These are phyloP conservation scores for Hemileia vastatrix DNA, from an alignment of 1,284 basidiomycete species.

Conservation along the genomic window DNA sequence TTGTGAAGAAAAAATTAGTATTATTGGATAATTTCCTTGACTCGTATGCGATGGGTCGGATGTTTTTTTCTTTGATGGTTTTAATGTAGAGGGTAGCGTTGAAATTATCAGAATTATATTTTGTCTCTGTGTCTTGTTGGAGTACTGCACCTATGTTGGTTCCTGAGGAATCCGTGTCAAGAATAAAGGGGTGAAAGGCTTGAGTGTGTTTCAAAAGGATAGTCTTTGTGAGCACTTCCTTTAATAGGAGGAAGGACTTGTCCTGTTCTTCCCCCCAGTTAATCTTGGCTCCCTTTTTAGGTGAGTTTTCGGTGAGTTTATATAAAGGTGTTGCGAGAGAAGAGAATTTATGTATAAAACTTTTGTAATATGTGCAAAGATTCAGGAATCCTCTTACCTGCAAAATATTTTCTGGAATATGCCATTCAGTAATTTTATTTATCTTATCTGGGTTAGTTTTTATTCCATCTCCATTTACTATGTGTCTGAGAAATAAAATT, in stretches of 20 bases:
- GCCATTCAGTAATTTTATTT: background rate
- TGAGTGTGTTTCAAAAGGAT: background rate
- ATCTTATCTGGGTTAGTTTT: background rate
- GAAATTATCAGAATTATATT: background rate
- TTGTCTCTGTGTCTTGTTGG: slow-evolving; percentile 3
- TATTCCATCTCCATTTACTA: background rate
- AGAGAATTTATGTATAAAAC: background rate
- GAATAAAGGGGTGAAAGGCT: too few species aligned
- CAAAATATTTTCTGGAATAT: background rate
- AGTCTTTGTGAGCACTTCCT: background rate
- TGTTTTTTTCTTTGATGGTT: background rate
- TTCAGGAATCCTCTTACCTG: slow-evolving; percentile 5
- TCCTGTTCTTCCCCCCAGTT: background rate
- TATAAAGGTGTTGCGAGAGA: background rate
- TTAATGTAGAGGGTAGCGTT: background rate
- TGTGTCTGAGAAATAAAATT: background rate
- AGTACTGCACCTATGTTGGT: slow-evolving; percentile 7
- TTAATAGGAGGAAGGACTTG: background rate
- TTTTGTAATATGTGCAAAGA: slow-evolving; percentile 2
- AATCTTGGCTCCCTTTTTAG: background rate
- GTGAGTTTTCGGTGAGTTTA: background rate
- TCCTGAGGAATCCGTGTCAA: background rate
- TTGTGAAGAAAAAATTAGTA: background rate
- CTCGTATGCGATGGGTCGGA: slow-evolving; percentile 1
- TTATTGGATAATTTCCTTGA: slow-evolving; percentile 4